A percentile compares a stretch with the other conserved stretches of the same genome.
Conservation (phyloP, 208 protist genomes). For the Phytomonas serpens region DNA sequence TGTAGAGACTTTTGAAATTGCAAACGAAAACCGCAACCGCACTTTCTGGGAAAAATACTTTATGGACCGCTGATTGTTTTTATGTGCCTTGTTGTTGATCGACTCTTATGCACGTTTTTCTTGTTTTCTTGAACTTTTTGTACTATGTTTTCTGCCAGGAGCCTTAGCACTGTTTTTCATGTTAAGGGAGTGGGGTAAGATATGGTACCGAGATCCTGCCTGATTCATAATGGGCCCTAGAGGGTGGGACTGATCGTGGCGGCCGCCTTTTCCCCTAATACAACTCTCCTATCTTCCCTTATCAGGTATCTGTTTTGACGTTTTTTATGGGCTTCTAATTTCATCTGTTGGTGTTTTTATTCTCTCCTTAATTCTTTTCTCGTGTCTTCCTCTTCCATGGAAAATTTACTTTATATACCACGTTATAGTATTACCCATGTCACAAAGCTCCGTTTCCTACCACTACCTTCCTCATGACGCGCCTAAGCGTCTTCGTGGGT, state of each 20-base stretch:
- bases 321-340: not conserved
- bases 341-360: not conserved
- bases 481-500: constrained; percentile 24
- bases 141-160: not conserved
- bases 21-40: constrained; percentile 39
- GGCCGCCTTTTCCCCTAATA: not conserved
- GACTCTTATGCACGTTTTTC: constrained; percentile 5
- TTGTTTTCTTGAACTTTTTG: constrained; percentile 14
- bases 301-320: constrained; percentile 8
- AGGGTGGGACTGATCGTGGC: not conserved
- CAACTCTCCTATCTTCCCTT: constrained; percentile 3
- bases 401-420: not conserved
- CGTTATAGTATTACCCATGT: not conserved
- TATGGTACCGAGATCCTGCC: not conserved
- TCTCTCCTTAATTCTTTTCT: not conserved
- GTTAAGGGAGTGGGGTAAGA: not conserved
- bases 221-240: not conserved
- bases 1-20: constrained; percentile 69
- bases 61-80: constrained; percentile 43
- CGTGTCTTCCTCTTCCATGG: not conserved
- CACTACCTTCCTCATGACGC: constrained; percentile 51
- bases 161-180: not conserved
- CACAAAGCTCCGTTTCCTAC: not conserved
- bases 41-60: constrained; percentile 66
- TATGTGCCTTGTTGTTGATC: not conserved